Evolutionary conservation across 2,329 filamentous ascomycete species (phyloP).

Genomic region (Xylariomycetidae sp.): DNA sequence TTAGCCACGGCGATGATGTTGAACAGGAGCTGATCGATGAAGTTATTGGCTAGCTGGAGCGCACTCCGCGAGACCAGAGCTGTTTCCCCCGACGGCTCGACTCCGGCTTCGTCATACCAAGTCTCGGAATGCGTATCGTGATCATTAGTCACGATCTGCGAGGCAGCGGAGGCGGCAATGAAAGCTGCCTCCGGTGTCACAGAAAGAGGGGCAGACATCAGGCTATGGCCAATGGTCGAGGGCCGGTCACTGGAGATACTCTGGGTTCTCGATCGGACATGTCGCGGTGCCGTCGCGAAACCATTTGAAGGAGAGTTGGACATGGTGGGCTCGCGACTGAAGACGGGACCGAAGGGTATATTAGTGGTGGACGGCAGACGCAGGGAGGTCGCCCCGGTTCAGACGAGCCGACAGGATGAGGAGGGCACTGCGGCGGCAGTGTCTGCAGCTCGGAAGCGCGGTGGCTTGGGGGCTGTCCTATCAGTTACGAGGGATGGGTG

Average conservation of each 20-base stretch:
- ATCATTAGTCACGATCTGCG: slow-evolving; percentile 86
- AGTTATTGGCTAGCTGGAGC: slow-evolving; percentile 77
- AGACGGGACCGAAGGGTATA: slow-evolving; percentile 16
- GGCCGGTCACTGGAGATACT: slow-evolving; percentile 70
- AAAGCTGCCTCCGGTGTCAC: slow-evolving; percentile 79
- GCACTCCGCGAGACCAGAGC: slow-evolving; percentile 70
- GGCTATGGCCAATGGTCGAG: slow-evolving; percentile 52
- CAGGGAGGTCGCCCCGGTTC: slow-evolving; percentile 18
- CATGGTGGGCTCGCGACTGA: slow-evolving; percentile 16
- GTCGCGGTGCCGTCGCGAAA: slow-evolving; percentile 13
- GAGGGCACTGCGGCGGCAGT: slow-evolving; percentile 13
- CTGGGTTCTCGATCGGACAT: slow-evolving; percentile 44
- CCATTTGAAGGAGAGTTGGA: slow-evolving; percentile 16
- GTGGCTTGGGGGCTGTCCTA: too few relatives aligned
- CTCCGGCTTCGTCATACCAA: slow-evolving; percentile 65
- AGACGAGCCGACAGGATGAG: slow-evolving; percentile 17
- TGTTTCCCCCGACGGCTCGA: slow-evolving; percentile 61
- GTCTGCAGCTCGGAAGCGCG: too few relatives aligned
- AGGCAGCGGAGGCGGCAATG: slow-evolving; percentile 82
- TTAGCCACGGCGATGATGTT: slow-evolving; percentile 78
- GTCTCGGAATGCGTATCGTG: slow-evolving; percentile 70
- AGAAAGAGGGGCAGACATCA: slow-evolving; percentile 61
- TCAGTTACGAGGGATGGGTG: too few relatives aligned
- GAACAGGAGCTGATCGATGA: slow-evolving; percentile 89
- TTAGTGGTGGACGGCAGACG: slow-evolving; percentile 21